Evolutionary conservation across 768 basidiomycete genomes (phyloP).

Genomic region (Daedalea quercina): DNA sequence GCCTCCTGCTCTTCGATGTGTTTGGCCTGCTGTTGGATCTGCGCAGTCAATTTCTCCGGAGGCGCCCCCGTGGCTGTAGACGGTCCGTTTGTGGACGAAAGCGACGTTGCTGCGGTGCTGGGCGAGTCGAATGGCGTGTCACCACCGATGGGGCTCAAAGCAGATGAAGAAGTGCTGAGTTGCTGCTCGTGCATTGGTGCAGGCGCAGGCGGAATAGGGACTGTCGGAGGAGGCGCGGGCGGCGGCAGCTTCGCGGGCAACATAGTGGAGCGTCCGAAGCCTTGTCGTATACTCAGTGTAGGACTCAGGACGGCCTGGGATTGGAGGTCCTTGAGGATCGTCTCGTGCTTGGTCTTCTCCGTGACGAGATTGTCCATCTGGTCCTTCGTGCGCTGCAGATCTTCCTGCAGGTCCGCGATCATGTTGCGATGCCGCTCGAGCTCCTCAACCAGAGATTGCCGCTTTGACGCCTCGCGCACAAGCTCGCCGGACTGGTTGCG

Average conservation of each 20-base stretch:
- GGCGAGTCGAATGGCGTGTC: conserved; percentile 69
- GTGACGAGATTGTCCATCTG: conserved; percentile 73
- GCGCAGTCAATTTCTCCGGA: conserved; percentile 51
- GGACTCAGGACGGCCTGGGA: conserved; percentile 55
- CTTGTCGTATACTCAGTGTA: conserved; percentile 41
- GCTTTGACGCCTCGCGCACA: conserved; percentile 66
- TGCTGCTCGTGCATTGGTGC: conserved; percentile 44
- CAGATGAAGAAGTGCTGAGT: conserved; percentile 45
- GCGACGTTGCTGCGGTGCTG: conserved; percentile 43
- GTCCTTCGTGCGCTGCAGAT: conserved; percentile 71
- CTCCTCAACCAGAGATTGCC: conserved; percentile 66
- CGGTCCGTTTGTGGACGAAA: conserved; percentile 29
- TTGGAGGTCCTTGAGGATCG: conserved; percentile 71
- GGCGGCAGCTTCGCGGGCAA: conserved; percentile 77
- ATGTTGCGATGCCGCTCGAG: conserved; percentile 72
- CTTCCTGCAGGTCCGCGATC: conserved; percentile 72
- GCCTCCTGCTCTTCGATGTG: conserved; percentile 78
- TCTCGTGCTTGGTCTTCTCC: conserved; percentile 66
- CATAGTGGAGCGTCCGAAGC: conserved; percentile 44
- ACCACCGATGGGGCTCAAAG: conserved; percentile 46
- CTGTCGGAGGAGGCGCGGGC: conserved; percentile 79
- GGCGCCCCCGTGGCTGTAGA: conserved; percentile 21
- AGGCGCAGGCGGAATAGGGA: conserved; percentile 81
- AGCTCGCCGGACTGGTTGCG: conserved; percentile 55
- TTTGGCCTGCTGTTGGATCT: conserved; percentile 69